phyloP scores from a whole-genome alignment of 345 rosid genomes.

The Euclidium syriacum region DNA sequence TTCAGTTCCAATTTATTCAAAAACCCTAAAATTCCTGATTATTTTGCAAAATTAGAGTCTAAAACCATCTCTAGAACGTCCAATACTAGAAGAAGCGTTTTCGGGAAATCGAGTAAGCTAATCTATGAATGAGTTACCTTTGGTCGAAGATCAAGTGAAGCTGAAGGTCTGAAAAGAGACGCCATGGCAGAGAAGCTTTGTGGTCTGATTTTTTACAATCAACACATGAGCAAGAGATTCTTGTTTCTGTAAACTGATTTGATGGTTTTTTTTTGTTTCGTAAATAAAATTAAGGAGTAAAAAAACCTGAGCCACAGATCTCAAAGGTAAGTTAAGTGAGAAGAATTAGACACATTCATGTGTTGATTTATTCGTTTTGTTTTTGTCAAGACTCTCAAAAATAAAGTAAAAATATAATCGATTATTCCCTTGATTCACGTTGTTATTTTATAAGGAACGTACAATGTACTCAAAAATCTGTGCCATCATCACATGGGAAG shows the following conservation, averaged over 20 bases:
- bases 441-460: background rate
- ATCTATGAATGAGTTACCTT: slow-evolving; percentile 35
- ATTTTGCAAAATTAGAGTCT: background rate
- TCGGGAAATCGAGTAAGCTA: background rate
- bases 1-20: background rate
- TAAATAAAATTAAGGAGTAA: background rate
- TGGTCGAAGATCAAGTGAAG: slow-evolving; percentile 36
- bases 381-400: background rate
- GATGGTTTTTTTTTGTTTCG: background rate
- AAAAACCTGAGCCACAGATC: slow-evolving; percentile 10
- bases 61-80: background rate
- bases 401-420: background rate
- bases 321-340: background rate
- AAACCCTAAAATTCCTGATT: background rate
- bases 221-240: background rate
- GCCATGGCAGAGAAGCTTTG: slow-evolving; percentile 47
- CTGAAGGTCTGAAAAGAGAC: slow-evolving; percentile 47
- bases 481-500: background rate
- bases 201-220: slow-evolving; percentile 1
- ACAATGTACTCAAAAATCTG: background rate
- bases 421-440: background rate
- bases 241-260: background rate
- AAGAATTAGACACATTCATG: background rate
- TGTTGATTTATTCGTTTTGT: background rate
- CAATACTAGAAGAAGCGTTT: background rate